Conservation (phyloP, 345 rosid genomes). For the Litchi chinensis region DNA sequence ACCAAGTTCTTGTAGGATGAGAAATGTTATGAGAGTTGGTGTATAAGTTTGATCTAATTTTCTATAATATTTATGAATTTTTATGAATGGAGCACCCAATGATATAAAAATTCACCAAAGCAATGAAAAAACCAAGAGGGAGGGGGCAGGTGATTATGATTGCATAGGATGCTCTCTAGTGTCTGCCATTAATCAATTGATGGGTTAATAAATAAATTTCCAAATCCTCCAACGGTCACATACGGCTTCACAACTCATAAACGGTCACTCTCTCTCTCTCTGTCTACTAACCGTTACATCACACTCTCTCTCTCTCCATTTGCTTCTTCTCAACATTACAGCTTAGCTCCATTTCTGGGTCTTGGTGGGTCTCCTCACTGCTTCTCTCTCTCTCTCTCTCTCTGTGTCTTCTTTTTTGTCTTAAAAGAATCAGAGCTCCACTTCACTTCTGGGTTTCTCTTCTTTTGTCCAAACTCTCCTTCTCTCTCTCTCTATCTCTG, state of each 20-base stretch:
- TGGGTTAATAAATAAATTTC: neutral
- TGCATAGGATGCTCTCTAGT: neutral
- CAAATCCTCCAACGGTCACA: conserved; percentile 44
- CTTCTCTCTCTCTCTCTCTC: neutral
- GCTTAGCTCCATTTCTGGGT: conserved; percentile 7
- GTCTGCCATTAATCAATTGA: neutral
- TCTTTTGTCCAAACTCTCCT: conserved; percentile 18
- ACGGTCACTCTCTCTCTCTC: conserved; percentile 20
- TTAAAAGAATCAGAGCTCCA: neutral
- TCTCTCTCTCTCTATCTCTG: conserved; percentile 11
- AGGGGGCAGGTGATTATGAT: neutral
- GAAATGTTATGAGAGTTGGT: no score
- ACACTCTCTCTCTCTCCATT: neutral
- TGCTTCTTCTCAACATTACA: neutral
- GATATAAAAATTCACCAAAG: no score
- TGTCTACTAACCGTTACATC: neutral
- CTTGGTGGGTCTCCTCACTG: neutral
- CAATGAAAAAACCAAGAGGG: neutral
- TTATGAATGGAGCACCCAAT: neutral
- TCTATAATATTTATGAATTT: no score
- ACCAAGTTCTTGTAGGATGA: no score
- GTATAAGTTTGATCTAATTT: no score
- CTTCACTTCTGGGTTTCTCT: conserved; percentile 21
- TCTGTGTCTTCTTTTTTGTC: neutral
- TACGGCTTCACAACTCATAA: conserved; percentile 12